Evolutionary conservation across 257 asterid genomes (phyloP), one percentile per base, ranked within the genome.

Genomic region (Rauvolfia tetraphylla): DNA sequence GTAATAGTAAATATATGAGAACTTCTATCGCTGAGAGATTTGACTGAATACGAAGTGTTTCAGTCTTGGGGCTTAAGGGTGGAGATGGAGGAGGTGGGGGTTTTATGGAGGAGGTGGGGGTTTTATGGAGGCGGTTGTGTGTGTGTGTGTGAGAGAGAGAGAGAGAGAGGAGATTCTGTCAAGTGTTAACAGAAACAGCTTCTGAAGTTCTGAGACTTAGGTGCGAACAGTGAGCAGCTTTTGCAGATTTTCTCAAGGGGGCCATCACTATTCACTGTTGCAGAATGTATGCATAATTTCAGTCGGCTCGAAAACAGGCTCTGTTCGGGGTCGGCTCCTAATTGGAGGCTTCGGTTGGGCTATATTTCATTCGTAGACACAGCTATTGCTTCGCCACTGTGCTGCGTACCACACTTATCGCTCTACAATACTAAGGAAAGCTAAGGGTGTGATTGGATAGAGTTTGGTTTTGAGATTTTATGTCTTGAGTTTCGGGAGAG

Each of bases 281-380:
- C 71, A 66, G 71, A 36, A 38, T 66, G 71, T 66, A 66, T 66
- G 49, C n/a, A 36, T 54, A 73, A 68, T 78, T 81, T 90, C 87
- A 85, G 92, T 82, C 91, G 92, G 92, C 93, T 89, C 84, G 87
- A 84, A 86, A 80, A 72, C 88, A 78, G 86, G 85, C 76, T 79
- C 65, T 75, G 79, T 85, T 73, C 75, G 83, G 79, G 84, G 86
- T 84, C 84, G 87, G 85, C 81, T 86, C 76, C 87, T 71, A 73
- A 83, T 70, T 68, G 86, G 83, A 71, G 86, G 86, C 82, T 75
- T 54, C 76, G 66, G 76, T 48, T 75, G 84, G 61, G 78, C 80
- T 83, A 76, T 66, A 71, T 18, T 72, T 76, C 71, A 58, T 71
- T 39, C 25, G 4, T 65, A 66, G 63, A 29, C 49, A 4, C 71